Evolutionary conservation across 768 basidiomycete species (phyloP).

Genomic region (Suillus brevipes): DNA sequence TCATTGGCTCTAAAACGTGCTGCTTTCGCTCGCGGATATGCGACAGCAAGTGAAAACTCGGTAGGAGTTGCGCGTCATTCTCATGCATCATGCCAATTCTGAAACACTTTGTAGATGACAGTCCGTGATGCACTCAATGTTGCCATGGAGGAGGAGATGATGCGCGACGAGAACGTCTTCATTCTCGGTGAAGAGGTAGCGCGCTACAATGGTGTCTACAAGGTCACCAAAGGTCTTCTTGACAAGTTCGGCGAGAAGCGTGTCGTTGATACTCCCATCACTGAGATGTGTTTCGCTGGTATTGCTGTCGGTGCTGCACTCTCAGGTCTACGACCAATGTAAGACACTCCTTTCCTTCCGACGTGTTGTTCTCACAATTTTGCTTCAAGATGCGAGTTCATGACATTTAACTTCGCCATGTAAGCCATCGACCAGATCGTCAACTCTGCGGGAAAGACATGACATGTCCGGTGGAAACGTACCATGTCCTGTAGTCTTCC

Average conservation of each 20-base stretch:
- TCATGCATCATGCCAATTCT: conserved; percentile 18
- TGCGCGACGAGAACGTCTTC: conserved; percentile 92
- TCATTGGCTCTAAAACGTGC: conserved; percentile 43
- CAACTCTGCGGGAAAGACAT: conserved; percentile 99
- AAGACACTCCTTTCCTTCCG: conserved; percentile 25
- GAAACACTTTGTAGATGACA: conserved; percentile 68
- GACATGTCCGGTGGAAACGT: conserved; percentile 99
- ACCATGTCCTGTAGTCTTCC: conserved; percentile 98
- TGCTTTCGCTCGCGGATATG: conserved; percentile 58
- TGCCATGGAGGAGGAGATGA: conserved; percentile 99
- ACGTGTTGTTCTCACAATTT: conserved; percentile 14
- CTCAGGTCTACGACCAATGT: conserved; percentile 93
- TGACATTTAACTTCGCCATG: conserved; percentile 99
- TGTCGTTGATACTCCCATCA: conserved; percentile 95
- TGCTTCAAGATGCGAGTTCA: conserved; percentile 87
- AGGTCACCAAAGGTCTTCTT: conserved; percentile 97
- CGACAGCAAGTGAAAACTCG: conserved; percentile 54
- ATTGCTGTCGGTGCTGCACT: conserved; percentile 93
- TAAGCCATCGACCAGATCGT: conserved; percentile 99
- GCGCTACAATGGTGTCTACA: conserved; percentile 97
- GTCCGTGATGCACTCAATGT: conserved; percentile 97
- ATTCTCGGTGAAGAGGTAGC: conserved; percentile 98
- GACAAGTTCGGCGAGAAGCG: conserved; percentile 99
- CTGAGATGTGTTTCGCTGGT: conserved; percentile 99
- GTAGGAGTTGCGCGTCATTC: conserved; percentile 44